Evolutionary conservation across 2,329 filamentous ascomycete species (phyloP), one percentile per base, ranked within the genome.

Genomic region (Pestalotiopsis fici): DNA sequence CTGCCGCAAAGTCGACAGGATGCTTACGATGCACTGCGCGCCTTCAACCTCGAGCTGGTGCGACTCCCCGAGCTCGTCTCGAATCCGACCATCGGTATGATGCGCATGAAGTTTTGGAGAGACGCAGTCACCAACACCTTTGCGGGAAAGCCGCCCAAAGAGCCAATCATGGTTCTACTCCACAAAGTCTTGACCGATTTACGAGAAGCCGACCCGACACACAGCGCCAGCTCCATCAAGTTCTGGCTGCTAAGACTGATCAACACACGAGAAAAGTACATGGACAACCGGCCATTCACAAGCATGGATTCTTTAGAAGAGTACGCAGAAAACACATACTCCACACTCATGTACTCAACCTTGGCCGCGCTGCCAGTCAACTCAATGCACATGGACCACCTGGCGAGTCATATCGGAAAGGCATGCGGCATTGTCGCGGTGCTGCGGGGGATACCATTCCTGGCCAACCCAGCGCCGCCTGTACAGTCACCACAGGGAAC

Each of bases 61-160:
- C 89, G 93, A 67, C 92, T 98, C 69, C 94, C 96, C 67, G 95
- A 98, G 80, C 90, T 93, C 13, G 95, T 96, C 23, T 96, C 93
- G 59, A 96, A 92, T 69, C 89, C 93, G n/a, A 91, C 91, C 3
- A 93, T 98, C 69, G 95, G 94, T 62, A 86, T 91, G 64, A 90
- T 98, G 86, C 94, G 96, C 71, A 91, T 97, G 80, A 93, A 97
- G 78, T 98, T 98, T 83, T 98, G 96, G 93, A 89, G 93, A 62
- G 95, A 98, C 73, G 90, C 93, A 4, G 83, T 99, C 64, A 87
- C 91, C 65, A 90, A 91, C 69, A 92, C 93, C 1, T 91, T 98
- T 68, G 86, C 91, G 1, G 92, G 92, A 37, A 83, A 85, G 0
- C 95, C 96, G 1, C 94, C 95, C 1, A 93, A 94, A 75, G 95